Evolutionary conservation across 73 alveolate species (phyloP), one percentile per base, ranked within the genome.

Genomic region (Paramecium sonneborni): DNA sequence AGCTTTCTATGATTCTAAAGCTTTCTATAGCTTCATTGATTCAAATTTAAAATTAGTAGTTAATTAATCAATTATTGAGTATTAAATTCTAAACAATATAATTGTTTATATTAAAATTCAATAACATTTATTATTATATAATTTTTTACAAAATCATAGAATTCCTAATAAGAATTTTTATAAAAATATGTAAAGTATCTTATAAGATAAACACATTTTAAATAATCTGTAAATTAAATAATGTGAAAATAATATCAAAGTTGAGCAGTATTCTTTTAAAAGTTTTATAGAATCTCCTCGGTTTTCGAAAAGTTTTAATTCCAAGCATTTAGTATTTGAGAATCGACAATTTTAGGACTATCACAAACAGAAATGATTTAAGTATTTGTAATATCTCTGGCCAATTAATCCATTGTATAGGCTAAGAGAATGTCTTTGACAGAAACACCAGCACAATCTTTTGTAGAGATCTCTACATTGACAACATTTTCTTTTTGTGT

Each of bases 1-100:
- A 44, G 90, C 62, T 44, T 23, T 38, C 34, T 43, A 24, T 46
- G 41, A 23, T 24, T 79, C 69, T 41, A 79, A 44, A 26, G 90
- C 90, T 24, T 44, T 38, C 32, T 79, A 43, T 12, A 79, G 90
- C 55, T 79, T 79, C 90, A 79, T 79, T 14, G 26, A 28, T 72
- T 72, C 84, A 62, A 62, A 62, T 30, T 62, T 62, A 30, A 32
- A 62, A 62, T 62, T 26, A 62, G 84, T 62, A 30, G 84, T 62
- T 62, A 62, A 30, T 62, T 11, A 62, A 62, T 62, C 24, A 62
- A 52, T 18, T n/a, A 52, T 52, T 21, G 14, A 52, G 32, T 52
- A 52, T 52, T n/a, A n/a, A n/a, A n/a, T n/a, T n/a, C n/a, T n/a
- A 46, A 46, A 46, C 15, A 46, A 43, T 43, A 43, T 43, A 46